Evolutionary conservation across 2,329 filamentous ascomycete genomes (phyloP).

Genomic region (Pseudogymnoascus destructans): DNA sequence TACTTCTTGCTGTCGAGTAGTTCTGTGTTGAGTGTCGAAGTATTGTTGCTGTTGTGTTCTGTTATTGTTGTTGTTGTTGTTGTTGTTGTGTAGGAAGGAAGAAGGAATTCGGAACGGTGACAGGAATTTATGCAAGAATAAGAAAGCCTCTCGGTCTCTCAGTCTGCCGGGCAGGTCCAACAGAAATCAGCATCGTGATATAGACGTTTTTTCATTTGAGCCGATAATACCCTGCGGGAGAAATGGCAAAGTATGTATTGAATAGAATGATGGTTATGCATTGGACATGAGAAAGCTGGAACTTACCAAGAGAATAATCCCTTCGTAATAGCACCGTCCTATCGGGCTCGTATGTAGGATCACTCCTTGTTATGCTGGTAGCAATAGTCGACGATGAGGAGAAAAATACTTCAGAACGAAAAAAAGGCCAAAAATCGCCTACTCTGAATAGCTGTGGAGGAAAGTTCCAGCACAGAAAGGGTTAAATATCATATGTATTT

Average conservation of each 20-base stretch:
- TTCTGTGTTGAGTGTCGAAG: background rate
- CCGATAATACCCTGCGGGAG: background rate
- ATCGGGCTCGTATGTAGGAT: background rate
- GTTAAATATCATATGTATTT: background rate
- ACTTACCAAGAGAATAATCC: background rate
- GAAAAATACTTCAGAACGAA: background rate
- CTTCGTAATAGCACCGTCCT: background rate
- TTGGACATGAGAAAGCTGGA: background rate
- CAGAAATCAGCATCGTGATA: background rate
- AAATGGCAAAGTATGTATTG: background rate
- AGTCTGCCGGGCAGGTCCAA: background rate
- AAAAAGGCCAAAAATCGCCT: background rate
- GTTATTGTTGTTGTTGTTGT: background rate
- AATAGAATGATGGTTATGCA: background rate
- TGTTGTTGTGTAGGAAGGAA: background rate
- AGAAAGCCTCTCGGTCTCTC: background rate
- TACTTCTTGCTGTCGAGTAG: background rate
- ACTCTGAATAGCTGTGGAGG: background rate
- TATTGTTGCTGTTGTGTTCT: background rate
- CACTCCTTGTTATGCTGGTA: no score
- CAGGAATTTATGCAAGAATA: constrained; percentile 1
- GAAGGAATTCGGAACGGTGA: background rate
- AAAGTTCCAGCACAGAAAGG: background rate
- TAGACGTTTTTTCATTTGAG: background rate
- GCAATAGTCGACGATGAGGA: background rate